Base-by-base conservation (phyloP, 2,329 filamentous ascomycete genomes). In the Apiospora saccharicola region DNA sequence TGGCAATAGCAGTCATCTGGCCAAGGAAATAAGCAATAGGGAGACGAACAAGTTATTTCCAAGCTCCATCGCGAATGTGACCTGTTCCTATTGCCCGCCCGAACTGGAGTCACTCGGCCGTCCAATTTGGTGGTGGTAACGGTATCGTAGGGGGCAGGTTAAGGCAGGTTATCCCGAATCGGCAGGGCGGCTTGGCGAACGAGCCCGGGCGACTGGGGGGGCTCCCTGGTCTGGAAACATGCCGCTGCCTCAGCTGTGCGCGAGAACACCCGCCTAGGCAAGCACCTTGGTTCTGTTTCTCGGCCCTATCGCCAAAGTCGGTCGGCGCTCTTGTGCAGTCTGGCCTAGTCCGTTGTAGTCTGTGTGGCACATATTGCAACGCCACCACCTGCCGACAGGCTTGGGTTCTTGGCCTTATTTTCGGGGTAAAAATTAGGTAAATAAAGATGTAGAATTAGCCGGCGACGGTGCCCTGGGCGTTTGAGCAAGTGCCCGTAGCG, bases 111-210 rank as follows among this genome's bases (percentile, higher is more conserved):
- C 34, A 64, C 30, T 64, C 19, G 57, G 19, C 34, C 57, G 22
- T 64, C 57, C 41, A 64, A 41, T 64, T 22, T 41, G 57, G 57
- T 61, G 53, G 53, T 61, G 53, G 53, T 57, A 57, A 57, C 51
- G 26, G n/a, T n/a, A n/a, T n/a, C n/a, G n/a, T n/a, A n/a, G n/a
- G n/a, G n/a, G n/a, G 51, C 26, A 10, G 4, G 51, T 19, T 1
- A 53, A 16, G 53, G 53, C 51, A 61, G 16, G 53, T 61, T 37
- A n/a, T 41, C 30, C 51, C 51, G 51, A 57, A 64, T 13, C 57
- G 57, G 57, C 19, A 64, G 57, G 41, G 57, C 57, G 8, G n/a
- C 19, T 41, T 34, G 41, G 57, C 57, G 8, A 41, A 49, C 46
- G 46, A 49, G 46, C 34, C 16, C 26, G 26, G 24, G 8, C 57